Conservation (phyloP, 441 rosid species). For the Omphalea diandra region DNA sequence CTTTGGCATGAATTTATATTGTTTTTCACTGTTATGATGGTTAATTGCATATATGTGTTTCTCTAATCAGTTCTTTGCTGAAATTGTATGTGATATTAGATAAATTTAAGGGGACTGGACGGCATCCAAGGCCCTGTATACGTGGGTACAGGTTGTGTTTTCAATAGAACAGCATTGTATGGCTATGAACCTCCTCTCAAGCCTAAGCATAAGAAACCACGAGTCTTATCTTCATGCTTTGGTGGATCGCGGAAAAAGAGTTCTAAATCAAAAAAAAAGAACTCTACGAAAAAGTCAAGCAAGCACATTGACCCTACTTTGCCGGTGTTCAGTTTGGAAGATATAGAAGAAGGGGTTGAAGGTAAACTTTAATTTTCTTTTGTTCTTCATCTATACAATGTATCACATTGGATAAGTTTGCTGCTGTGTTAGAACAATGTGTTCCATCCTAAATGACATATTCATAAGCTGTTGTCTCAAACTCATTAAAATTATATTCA, state of each 20-base stretch:
- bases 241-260: conserved; percentile 51
- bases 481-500: background rate
- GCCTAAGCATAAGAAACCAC: conserved; percentile 46
- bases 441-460: background rate
- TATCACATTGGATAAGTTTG: background rate
- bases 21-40: background rate
- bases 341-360: conserved; percentile 64
- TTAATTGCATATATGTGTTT: background rate
- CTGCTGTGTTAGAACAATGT: background rate
- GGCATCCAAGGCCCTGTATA: conserved; percentile 69
- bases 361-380: conserved; percentile 24
- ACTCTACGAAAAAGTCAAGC: conserved; percentile 45
- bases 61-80: background rate
- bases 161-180: conserved; percentile 55
- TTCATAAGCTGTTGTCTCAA: background rate
- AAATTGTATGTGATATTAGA: conserved; percentile 23
- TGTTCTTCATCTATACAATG: background rate
- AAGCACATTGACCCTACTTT: conserved; percentile 50
- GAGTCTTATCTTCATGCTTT: conserved; percentile 43
- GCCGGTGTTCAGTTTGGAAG: conserved; percentile 52
- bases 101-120: conserved; percentile 54
- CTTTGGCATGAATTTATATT: background rate
- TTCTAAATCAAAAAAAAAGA: conserved; percentile 40
- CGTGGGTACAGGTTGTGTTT: conserved; percentile 62
- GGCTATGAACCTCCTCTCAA: conserved; percentile 62